Evolutionary conservation across 495 filamentous ascomycete genomes (phyloP).

Genomic region (Thermothielavioides terrestris): DNA sequence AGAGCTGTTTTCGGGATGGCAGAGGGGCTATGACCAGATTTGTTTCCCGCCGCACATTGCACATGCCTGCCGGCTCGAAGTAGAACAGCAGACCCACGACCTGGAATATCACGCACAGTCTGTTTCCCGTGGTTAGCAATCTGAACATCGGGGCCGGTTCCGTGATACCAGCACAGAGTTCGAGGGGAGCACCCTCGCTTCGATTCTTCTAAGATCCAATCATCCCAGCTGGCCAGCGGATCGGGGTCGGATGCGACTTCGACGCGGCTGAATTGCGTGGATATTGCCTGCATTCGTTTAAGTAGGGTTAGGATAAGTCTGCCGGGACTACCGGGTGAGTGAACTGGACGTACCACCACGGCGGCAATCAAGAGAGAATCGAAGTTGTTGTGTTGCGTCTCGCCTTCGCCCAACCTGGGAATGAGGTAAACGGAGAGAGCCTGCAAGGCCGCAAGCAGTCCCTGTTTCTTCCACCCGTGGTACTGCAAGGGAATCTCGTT

Average conservation of each 20-base stretch:
- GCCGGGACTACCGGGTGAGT: not conserved
- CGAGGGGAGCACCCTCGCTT: slow-evolving; percentile 16
- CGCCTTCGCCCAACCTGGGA: not conserved
- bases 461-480: not conserved
- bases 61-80: slow-evolving; percentile 38
- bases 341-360: not conserved
- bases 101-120: slow-evolving; percentile 30
- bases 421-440: not conserved
- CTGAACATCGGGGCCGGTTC: too few relatives aligned
- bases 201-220: slow-evolving; percentile 41
- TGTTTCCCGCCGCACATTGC: slow-evolving; percentile 22
- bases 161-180: too few relatives aligned
- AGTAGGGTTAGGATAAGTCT: not conserved
- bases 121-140: not conserved
- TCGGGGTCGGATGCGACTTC: not conserved
- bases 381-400: not conserved
- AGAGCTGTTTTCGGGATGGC: slow-evolving; percentile 40
- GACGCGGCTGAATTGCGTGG: not conserved
- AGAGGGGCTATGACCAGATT: slow-evolving; percentile 37
- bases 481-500: not conserved
- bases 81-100: slow-evolving; percentile 38
- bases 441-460: not conserved
- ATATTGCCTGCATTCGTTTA: not conserved
- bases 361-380: not conserved
- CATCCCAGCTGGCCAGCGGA: slow-evolving; percentile 24